A percentile compares a stretch with the other conserved stretches of the same genome.
Conservation (phyloP, 164 flowering plant species). For the Vitis riparia region DNA sequence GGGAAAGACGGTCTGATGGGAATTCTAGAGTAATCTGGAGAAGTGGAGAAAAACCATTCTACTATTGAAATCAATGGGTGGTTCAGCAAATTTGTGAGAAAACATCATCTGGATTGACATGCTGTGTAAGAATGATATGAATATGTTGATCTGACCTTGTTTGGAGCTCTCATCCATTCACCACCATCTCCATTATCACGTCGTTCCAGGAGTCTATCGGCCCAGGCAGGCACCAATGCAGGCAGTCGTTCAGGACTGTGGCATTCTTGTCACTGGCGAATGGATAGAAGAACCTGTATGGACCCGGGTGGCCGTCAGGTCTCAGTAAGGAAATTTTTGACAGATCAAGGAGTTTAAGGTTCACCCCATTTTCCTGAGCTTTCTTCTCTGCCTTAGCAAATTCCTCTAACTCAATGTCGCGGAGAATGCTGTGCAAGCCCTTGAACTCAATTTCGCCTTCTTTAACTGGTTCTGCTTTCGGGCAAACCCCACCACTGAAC, state of each 20-base stretch:
- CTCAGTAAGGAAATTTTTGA: slow-evolving; percentile 50
- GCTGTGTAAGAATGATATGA: too few relatives aligned
- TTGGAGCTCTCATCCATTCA: slow-evolving; percentile 29
- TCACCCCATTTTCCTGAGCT: slow-evolving; percentile 49
- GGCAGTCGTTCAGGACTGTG: slow-evolving; percentile 60
- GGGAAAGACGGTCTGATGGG: too few relatives aligned
- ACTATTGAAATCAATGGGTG: too few relatives aligned
- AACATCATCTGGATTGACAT: too few relatives aligned
- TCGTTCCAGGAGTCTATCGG: slow-evolving; percentile 90
- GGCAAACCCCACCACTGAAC: slow-evolving; percentile 82
- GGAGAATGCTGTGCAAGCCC: slow-evolving; percentile 41
- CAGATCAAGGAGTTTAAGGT: slow-evolving; percentile 67
- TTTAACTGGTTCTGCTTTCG: slow-evolving; percentile 54
- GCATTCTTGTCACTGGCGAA: slow-evolving; percentile 56
- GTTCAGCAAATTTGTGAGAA: too few relatives aligned
- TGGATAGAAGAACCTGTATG: slow-evolving; percentile 65
- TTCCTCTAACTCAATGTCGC: slow-evolving; percentile 60
- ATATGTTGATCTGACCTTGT: too few relatives aligned
- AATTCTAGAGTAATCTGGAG: too few relatives aligned
- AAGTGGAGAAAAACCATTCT: too few relatives aligned
- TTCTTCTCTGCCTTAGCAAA: slow-evolving; percentile 43
- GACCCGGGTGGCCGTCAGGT: slow-evolving; percentile 96
- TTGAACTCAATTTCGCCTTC: slow-evolving; percentile 59
- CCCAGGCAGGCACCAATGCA: slow-evolving; percentile 96
- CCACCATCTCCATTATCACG: slow-evolving; percentile 60